Evolutionary conservation across 176 grass and related monocot species (phyloP), one percentile per base, ranked within the genome.

Genomic region (Aegilops speltoides): DNA sequence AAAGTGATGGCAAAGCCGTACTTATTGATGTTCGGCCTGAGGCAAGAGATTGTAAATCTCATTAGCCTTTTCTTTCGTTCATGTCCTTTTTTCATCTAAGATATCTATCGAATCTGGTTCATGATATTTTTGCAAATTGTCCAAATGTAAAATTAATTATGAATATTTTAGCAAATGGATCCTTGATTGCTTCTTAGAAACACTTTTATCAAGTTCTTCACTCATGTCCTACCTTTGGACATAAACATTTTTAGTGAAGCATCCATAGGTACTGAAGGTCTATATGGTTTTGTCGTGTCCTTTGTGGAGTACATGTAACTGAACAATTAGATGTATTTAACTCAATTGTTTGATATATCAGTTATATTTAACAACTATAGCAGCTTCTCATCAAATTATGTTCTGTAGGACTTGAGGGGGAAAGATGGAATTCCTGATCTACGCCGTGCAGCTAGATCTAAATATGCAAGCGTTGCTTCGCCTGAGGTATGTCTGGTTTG

Each of bases 1-100:
- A 86, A 93, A 89, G 87, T 74, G 88, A 94, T 80, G 78, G 61
- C 72, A 91, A 92, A 83, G 91, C 97, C 78, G 82, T 98, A 87
- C 97, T 98, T 79, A 83, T 98, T 79, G 97, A 98, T 96, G 94
- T 98, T 89, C 92, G 97, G 82, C 87, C 94, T 93, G 94, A 98
- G 97, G 97, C 92, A 98, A 96, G 97, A 94, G 80, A 96, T 89
- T 98, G 91, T 94, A 94, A 94, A 95, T 95, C 92, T 95, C 93
- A 94, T 72, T 82, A 85, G 86, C 94, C 87, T 94, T 86, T 92
- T 89, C 83, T 90, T 93, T 92, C 29, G 40, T 83, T 84, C 29
- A 76, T 76, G 57, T 45, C 48, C 32, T 66, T 92, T 78, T 78
- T 72, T 64, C 63, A 43, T 91, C 79, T 60, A 59, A 85, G 60